These are phyloP conservation scores for Aureobasidium uvarum DNA, from an alignment of 2,329 filamentous ascomycete genomes.

Conservation along the genomic window DNA sequence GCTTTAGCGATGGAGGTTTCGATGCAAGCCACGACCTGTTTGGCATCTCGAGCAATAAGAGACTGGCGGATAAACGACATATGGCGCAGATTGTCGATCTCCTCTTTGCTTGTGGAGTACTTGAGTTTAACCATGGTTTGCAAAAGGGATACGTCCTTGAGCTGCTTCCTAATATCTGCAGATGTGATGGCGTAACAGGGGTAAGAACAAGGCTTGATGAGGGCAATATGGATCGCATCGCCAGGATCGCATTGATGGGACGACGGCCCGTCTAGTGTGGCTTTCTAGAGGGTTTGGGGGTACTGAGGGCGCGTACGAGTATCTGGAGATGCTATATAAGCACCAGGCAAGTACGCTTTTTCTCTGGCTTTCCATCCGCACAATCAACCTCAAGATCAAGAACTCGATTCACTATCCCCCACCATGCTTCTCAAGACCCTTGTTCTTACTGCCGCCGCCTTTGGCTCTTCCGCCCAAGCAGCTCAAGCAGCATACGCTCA, in stretches of 20 bases:
- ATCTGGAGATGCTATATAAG: background rate
- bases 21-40: conserved; percentile 8
- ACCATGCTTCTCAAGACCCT: conserved; percentile 8
- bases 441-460: background rate
- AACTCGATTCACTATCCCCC: background rate
- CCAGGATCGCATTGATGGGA: background rate
- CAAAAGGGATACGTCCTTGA: background rate
- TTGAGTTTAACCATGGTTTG: background rate
- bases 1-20: background rate
- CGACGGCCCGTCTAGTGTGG: background rate
- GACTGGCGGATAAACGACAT: background rate
- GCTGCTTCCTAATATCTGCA: background rate
- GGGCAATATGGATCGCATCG: background rate
- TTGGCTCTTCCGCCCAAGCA: conserved; percentile 8
- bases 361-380: background rate
- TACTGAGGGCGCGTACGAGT: background rate
- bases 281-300: background rate
- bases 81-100: background rate
- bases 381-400: background rate
- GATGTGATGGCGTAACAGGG: background rate
- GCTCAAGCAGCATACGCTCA: conserved; percentile 29
- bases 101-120: background rate
- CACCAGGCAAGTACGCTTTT: background rate
- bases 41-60: background rate
- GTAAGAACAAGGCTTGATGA: background rate